Base-by-base conservation (phyloP, 31 red algal genomes). In the Asparagopsis taxiformis region DNA sequence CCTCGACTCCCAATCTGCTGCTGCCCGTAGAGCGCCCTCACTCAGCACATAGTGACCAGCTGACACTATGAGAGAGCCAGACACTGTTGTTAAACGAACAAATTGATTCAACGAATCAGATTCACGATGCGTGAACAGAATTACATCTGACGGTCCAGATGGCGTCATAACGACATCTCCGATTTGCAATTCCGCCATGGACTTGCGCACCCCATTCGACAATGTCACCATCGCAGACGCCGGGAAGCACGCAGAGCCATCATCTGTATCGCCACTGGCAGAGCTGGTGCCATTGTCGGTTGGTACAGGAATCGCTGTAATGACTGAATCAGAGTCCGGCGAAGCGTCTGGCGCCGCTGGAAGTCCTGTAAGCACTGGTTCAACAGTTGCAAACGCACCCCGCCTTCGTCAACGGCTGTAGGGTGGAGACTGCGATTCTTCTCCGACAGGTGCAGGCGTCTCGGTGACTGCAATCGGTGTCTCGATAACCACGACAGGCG, bases 201-300 rank as follows among this genome's bases (percentile, higher is more conserved):
- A 33, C 5, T 19, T 3, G 3, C 59, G 7, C 31, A 31, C 74
- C 24, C 74, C 35, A 3, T 54, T 62, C 31, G 59, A 33, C 33
- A 79, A 50, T 16, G 35, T 36, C 75, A 81, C 75, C 2, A 32
- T 39, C 25, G 85, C 85, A 1, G 41, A 31, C 17, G 67, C 85
- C 24, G 85, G 85, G 85, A 90, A 90, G 68, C 85, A 90, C 21
- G 66, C 37, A 1, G 61, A 41, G 13, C 43, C 62, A 35, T 77
- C 72, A 13, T 70, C 64, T 1, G 24, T 3, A 13, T 66, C 64
- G 3, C 6, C 3, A n/a, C n/a, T n/a, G n/a, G n/a, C n/a, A n/a
- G n/a, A n/a, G n/a, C n/a, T n/a, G n/a, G n/a, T n/a, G n/a, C n/a
- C n/a, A n/a, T n/a, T n/a, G n/a, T n/a, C n/a, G n/a, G n/a, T n/a